Base-by-base conservation (phyloP, 2,329 filamentous ascomycete species). In the Alternaria postmessia region DNA sequence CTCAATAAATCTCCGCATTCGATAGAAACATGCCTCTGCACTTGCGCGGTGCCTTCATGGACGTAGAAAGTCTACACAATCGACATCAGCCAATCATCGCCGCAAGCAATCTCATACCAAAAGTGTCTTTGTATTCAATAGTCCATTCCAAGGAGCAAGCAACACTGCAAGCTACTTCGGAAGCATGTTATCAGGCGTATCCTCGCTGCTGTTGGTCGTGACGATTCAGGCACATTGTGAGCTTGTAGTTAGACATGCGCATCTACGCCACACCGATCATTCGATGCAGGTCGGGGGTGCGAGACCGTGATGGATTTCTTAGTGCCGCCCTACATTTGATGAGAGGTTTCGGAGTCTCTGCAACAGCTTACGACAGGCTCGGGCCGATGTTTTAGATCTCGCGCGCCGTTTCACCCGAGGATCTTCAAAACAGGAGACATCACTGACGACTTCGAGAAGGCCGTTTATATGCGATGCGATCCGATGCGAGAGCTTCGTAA, bases 351-450 rank as follows among this genome's bases (percentile, higher is more conserved):
- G 32, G 46, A 26, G 32, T 36, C 30, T 1, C 46, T 48, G 46
- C 20, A 48, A n/a, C 30, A 48, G 30, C 46, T 28, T 12, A 49
- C 5, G 46, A 26, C 34, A 30, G 5, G 46, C 30, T 38, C 20
- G 46, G 46, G 32, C 32, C 46, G 46, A 18, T 24, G 46, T 49
- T 49, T 49, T 49, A 24, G 32, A 34, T 38, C 32, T 26, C 16
- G 46, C 46, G 32, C 32, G 46, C 46, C n/a, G 32, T 49, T 49
- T 49, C 46, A 49, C 46, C 26, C 30, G 32, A 38, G n/a, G 20
- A 49, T 26, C 32, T 32, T 7, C 46, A 24, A 38, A 26, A 49
- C 46, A 36, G 20, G 46, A 49, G 20, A 49, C 8, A 36, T 0
- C 20, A 38, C 20, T 49, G 30, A 26, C 20, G 14, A 20, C 22